These are phyloP conservation scores for Acanthochlamys bracteata DNA, from an alignment of 106 monocot genomes.

Conservation along the genomic window DNA sequence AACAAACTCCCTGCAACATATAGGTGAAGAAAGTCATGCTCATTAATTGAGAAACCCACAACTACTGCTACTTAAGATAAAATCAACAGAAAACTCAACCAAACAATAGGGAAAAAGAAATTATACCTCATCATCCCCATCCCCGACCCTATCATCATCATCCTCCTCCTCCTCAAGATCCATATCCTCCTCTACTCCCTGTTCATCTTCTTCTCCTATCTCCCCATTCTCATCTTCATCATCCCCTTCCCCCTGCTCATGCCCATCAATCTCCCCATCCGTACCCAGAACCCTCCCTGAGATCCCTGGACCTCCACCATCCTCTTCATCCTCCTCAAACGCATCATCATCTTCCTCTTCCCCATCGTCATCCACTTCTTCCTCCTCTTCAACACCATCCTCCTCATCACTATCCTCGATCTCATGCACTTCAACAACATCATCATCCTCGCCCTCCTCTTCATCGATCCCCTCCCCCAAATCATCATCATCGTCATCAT, in stretches of 20 bases:
- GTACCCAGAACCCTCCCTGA: conserved; percentile 18
- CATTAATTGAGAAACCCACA: too few species aligned
- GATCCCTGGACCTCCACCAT: conserved; percentile 17
- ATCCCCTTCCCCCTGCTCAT: conserved; percentile 38
- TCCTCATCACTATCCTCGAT: conserved; percentile 37
- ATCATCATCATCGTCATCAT: conserved; percentile 40
- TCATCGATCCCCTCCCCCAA: conserved; percentile 51
- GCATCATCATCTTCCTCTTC: conserved; percentile 27
- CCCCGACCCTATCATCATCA: conserved; percentile 8
- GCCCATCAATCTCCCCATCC: conserved; percentile 75
- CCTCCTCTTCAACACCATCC: conserved; percentile 25
- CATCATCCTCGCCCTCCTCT: conserved; percentile 49
- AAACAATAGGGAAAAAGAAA: not conserved
- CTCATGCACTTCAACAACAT: conserved; percentile 59
- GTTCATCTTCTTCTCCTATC: conserved; percentile 54
- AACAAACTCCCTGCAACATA: too few species aligned
- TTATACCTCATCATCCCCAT: conserved; percentile 76
- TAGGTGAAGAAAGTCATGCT: too few species aligned
- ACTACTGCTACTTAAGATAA: too few species aligned
- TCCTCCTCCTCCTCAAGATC: conserved; percentile 32
- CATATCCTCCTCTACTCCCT: conserved; percentile 27
- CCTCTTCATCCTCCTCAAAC: conserved; percentile 27
- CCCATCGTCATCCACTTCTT: conserved; percentile 23
- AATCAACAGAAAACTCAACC: too few species aligned
- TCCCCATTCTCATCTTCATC: conserved; percentile 70